Base-by-base conservation (phyloP, 129 eudicot genomes). In the Heracleum sosnowskyi region DNA sequence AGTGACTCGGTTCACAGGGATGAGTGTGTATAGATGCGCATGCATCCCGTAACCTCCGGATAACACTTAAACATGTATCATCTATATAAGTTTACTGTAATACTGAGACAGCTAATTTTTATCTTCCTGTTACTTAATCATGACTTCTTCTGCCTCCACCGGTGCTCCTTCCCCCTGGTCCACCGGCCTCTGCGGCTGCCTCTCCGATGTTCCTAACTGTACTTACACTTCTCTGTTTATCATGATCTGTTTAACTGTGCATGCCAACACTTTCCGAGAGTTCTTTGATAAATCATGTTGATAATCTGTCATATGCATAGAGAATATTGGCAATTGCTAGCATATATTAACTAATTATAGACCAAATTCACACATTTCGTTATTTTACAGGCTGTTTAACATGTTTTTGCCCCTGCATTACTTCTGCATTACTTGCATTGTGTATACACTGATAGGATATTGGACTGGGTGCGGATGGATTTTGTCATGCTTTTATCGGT, bases 361-460 rank as follows among this genome's bases (percentile, higher is more conserved):
- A 41, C 10, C 45, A 8, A 41, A 12, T 41, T 8, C 12, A 41
- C 10, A 13, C 12, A 41, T 41, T 41, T 41, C 0, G 45, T 41
- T 41, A 2, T 10, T 10, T 41, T 42, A n/a, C 42, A 69, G 73
- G 73, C 35, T 69, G 73, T 34, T 4, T 35, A 69, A 69, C 73
- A 69, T 69, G 73, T 69, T 69, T 40, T 17, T 69, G 42, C 4
- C 73, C 73, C 36, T 69, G 73, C 42, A 69, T 69, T 69, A 34
- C 73, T 35, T 69, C 1, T 33, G 20, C n/a, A 34, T n/a, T n/a
- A 6, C n/a, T 69, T 40, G 73, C 15, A 39, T 39, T 4, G 1
- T 17, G 4, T 34, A 69, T 69, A 39, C 73, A 69, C 13, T 69
- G 12, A 11, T 69, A 69, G 45, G 45, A 41, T 41, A 41, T 10